phyloP scores from a whole-genome alignment of 139 green algal species.

The Coelastrella sp. region DNA sequence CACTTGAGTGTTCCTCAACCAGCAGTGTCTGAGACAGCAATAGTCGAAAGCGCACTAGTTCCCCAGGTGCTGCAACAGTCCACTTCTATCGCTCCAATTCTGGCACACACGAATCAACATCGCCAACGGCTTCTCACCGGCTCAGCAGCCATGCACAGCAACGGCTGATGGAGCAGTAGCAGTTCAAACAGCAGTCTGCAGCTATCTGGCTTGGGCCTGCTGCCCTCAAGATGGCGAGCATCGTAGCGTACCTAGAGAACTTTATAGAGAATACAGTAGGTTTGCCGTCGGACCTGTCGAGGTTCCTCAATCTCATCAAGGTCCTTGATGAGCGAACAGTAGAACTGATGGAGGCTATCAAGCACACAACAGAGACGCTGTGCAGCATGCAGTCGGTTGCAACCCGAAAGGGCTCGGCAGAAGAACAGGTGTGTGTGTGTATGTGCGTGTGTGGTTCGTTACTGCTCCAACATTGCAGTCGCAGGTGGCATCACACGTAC shows the following conservation, averaged over 20 bases:
- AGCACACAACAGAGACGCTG: conserved; percentile 33
- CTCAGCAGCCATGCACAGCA: neutral
- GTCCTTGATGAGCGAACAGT: conserved; percentile 34
- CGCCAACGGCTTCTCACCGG: too few relatives aligned
- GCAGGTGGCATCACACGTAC: too few relatives aligned
- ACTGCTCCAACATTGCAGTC: too few relatives aligned
- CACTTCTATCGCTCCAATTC: too few relatives aligned
- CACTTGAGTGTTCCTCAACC: too few relatives aligned
- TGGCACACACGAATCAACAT: too few relatives aligned
- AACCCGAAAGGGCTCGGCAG: neutral
- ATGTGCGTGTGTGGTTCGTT: too few relatives aligned
- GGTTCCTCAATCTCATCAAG: conserved; percentile 80
- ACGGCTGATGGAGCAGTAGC: neutral
- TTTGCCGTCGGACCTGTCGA: conserved; percentile 79
- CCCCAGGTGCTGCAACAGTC: too few relatives aligned
- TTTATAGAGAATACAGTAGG: conserved; percentile 76
- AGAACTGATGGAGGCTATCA: conserved; percentile 26
- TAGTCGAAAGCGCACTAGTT: too few relatives aligned
- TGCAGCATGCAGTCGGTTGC: neutral
- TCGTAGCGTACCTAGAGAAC: conserved; percentile 80
- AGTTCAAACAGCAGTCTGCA: neutral
- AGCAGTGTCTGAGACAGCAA: too few relatives aligned
- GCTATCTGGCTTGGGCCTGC: neutral
- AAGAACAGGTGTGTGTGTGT: conserved; percentile 28
- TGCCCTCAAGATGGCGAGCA: conserved; percentile 54